A percentile compares a stretch with the other conserved stretches of the same genome.
phyloP scores from a whole-genome alignment of 495 filamentous ascomycete species.

The Hypomontagnella submonticulosa region DNA sequence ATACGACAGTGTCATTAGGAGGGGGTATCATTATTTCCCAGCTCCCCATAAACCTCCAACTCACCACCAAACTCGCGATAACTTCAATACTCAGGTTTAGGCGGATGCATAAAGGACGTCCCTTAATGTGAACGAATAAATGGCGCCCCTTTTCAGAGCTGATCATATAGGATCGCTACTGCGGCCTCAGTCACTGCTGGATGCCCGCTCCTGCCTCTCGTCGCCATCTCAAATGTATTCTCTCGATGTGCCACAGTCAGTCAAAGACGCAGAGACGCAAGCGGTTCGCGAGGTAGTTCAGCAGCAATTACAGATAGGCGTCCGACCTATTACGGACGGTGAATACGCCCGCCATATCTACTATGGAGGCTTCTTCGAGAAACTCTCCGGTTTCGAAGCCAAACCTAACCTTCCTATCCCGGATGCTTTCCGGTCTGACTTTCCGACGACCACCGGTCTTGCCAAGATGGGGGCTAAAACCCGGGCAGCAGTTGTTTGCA shows the following conservation, averaged over 20 bases:
- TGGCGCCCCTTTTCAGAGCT: constrained; percentile 77
- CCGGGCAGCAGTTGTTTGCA: constrained; percentile 76
- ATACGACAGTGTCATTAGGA: no score
- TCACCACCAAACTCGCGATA: neutral
- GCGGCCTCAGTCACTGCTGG: constrained; percentile 73
- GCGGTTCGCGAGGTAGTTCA: constrained; percentile 73
- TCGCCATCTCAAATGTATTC: constrained; percentile 52
- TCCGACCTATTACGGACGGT: constrained; percentile 76
- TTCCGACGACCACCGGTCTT: constrained; percentile 52
- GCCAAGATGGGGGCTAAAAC: constrained; percentile 60
- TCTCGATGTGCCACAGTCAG: constrained; percentile 58
- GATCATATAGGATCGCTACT: constrained; percentile 87
- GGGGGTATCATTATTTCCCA: no score
- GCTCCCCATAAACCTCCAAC: neutral
- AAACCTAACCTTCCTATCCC: constrained; percentile 53
- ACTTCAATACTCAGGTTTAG: neutral
- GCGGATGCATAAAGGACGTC: neutral
- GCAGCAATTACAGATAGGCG: constrained; percentile 71
- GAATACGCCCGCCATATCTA: constrained; percentile 76
- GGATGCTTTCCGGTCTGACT: constrained; percentile 50
- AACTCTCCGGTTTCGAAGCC: constrained; percentile 62
- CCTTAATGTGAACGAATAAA: constrained; percentile 27
- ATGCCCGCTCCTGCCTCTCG: constrained; percentile 57
- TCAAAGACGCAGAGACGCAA: constrained; percentile 67
- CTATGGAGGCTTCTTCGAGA: constrained; percentile 78